Evolutionary conservation across 768 basidiomycete species (phyloP).

Genomic region (Auriscalpium microsporum): DNA sequence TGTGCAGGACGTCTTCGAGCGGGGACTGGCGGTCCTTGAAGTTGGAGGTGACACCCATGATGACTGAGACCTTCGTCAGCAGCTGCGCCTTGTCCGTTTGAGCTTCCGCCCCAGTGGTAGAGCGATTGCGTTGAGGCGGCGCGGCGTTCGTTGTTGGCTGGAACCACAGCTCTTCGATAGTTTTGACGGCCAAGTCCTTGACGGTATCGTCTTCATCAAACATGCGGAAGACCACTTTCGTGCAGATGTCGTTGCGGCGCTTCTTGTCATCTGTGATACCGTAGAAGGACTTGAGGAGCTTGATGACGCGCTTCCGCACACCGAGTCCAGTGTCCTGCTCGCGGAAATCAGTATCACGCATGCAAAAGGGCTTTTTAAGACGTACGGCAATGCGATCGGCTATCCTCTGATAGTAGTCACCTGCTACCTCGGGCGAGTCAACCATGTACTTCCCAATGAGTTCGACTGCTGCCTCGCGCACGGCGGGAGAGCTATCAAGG

Average conservation of each 20-base stretch:
- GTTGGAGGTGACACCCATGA: constrained; percentile 78
- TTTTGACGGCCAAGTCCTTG: constrained; percentile 86
- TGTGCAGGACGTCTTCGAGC: constrained; percentile 77
- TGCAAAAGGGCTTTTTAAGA: constrained; percentile 1
- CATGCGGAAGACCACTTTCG: constrained; percentile 74
- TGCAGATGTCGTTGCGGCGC: constrained; percentile 72
- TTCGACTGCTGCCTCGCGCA: constrained; percentile 95
- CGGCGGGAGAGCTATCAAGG: constrained; percentile 84
- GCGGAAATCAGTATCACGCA: background rate
- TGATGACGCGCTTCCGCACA: constrained; percentile 94
- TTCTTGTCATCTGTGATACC: constrained; percentile 46
- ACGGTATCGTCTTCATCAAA: constrained; percentile 92
- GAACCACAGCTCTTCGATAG: constrained; percentile 91
- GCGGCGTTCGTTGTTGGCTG: constrained; percentile 26
- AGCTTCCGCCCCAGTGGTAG: constrained; percentile 24
- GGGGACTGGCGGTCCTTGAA: constrained; percentile 81
- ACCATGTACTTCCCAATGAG: constrained; percentile 97
- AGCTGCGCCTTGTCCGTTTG: constrained; percentile 45
- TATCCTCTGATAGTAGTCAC: constrained; percentile 82
- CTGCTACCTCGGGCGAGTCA: constrained; percentile 79
- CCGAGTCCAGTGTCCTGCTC: constrained; percentile 85
- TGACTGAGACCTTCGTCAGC: constrained; percentile 62
- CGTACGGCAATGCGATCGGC: constrained; percentile 85
- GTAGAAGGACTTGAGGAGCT: constrained; percentile 82
- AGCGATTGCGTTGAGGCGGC: constrained; percentile 16